These are phyloP conservation scores for Torulaspora pretoriensis DNA, from an alignment of 1,139 yeast genomes.

Conservation along the genomic window DNA sequence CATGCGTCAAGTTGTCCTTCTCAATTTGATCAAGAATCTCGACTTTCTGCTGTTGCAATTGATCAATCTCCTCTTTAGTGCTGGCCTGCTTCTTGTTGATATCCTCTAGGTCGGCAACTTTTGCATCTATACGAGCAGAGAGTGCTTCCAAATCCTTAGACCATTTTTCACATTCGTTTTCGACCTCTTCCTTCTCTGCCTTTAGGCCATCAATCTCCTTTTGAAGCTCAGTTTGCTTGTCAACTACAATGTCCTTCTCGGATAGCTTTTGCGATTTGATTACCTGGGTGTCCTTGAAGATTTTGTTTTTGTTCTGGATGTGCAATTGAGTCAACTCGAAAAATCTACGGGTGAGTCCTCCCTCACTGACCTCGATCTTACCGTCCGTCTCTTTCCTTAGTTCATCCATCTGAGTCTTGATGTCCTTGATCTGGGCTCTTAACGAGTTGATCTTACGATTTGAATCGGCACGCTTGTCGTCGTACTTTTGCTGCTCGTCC, in stretches of 20 bases:
- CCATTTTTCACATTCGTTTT: constrained; percentile 25
- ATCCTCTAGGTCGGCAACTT: constrained; percentile 26
- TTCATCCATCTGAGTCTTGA: constrained; percentile 25
- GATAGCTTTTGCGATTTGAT: constrained; percentile 25
- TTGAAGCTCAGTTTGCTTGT: constrained; percentile 24
- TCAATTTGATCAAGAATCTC: constrained; percentile 24
- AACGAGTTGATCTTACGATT: constrained; percentile 21
- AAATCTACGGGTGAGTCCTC: constrained; percentile 23
- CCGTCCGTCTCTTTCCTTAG: constrained; percentile 25
- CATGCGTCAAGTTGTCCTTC: constrained; percentile 18
- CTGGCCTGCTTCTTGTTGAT: constrained; percentile 23
- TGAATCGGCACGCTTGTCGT: constrained; percentile 22
- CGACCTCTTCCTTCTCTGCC: constrained; percentile 19
- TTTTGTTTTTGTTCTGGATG: constrained; percentile 23
- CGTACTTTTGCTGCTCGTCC: constrained; percentile 19
- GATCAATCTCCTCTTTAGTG: constrained; percentile 24
- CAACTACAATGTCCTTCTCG: constrained; percentile 24
- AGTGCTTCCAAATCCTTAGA: constrained; percentile 23
- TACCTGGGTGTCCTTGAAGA: constrained; percentile 30
- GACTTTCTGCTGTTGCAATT: constrained; percentile 21
- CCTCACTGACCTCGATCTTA: constrained; percentile 29
- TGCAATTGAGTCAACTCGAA: constrained; percentile 26
- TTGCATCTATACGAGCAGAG: constrained; percentile 31
- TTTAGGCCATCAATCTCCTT: constrained; percentile 26
- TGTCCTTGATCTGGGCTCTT: constrained; percentile 23